A percentile compares a stretch with the other conserved stretches of the same genome.
phyloP scores from a whole-genome alignment of 257 asterid genomes.

The Oldenlandia corymbosa region DNA sequence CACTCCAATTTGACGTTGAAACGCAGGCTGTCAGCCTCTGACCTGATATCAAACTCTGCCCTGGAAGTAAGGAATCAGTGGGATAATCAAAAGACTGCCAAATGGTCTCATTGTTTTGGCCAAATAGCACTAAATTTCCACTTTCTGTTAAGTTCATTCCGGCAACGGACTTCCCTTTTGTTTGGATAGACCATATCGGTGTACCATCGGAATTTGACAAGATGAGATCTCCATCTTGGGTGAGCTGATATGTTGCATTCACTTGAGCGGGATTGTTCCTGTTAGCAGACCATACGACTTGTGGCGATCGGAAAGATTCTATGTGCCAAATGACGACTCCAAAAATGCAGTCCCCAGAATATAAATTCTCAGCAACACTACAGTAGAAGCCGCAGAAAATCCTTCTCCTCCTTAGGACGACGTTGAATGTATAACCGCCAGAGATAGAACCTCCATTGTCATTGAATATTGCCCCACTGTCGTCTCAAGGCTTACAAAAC shows the following conservation, averaged over 20 bases:
- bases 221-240: slow-evolving; percentile 1
- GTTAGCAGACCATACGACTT: slow-evolving; percentile 18
- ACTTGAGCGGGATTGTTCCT: slow-evolving; percentile 11
- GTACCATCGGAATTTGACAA: slow-evolving; percentile 8
- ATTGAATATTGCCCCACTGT: no score
- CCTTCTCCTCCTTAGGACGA: no score
- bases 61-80: slow-evolving; percentile 7
- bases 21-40: slow-evolving; percentile 17
- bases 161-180: slow-evolving; percentile 11
- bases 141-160: slow-evolving; percentile 16
- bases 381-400: no score
- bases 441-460: no score
- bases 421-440: no score
- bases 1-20: slow-evolving; percentile 9
- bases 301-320: no score
- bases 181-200: slow-evolving; percentile 15
- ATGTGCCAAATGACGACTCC: no score
- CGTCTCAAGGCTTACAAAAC: no score
- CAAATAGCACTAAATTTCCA: slow-evolving; percentile 17
- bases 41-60: background rate
- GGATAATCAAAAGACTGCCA: slow-evolving; percentile 23
- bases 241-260: slow-evolving; percentile 8
- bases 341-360: no score
- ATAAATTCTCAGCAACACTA: no score
- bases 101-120: slow-evolving; percentile 9